A percentile compares a stretch with the other conserved stretches of the same genome.
Evolutionary conservation across 2,329 filamentous ascomycete genomes (phyloP).

Genomic region (Colletotrichum simmondsii): DNA sequence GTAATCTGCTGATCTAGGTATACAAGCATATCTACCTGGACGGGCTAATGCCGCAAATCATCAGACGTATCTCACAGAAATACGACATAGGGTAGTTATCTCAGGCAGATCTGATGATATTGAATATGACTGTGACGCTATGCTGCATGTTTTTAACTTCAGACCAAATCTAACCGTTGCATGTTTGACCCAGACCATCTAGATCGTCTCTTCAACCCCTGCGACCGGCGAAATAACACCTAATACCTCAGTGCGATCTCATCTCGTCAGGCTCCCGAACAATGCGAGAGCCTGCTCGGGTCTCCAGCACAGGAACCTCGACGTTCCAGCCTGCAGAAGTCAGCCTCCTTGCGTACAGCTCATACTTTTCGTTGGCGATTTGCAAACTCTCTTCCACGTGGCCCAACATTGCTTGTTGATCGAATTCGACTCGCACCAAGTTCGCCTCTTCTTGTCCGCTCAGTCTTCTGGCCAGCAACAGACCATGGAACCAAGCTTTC

Average conservation of each 20-base stretch:
- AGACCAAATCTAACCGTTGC: not conserved
- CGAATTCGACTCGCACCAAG: not conserved
- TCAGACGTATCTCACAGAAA: not conserved
- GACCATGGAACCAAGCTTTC: slow-evolving; percentile 28
- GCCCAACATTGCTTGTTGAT: slow-evolving; percentile 11
- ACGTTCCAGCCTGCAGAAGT: slow-evolving; percentile 23
- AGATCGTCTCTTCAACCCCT: not conserved
- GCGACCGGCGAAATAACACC: not conserved
- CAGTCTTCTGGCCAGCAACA: slow-evolving; percentile 1
- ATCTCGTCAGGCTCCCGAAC: slow-evolving; percentile 5
- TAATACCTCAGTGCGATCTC: not conserved
- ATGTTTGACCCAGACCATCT: slow-evolving; percentile 1
- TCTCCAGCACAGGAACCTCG: slow-evolving; percentile 22
- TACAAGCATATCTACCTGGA: not conserved
- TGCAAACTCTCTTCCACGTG: slow-evolving; percentile 12
- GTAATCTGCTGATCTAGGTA: not conserved
- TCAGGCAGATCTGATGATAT: not conserved
- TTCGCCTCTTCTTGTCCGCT: not conserved
- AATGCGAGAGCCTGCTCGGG: slow-evolving; percentile 29
- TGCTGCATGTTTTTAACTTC: slow-evolving; percentile 3
- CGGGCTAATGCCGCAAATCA: not conserved
- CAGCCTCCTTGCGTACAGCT: slow-evolving; percentile 6
- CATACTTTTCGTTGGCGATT: slow-evolving; percentile 8
- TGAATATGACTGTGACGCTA: not conserved
- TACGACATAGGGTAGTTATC: not conserved